These are phyloP conservation scores for Tripterygium wilfordii DNA, from an alignment of 177 flowering plant species.

Conservation along the genomic window DNA sequence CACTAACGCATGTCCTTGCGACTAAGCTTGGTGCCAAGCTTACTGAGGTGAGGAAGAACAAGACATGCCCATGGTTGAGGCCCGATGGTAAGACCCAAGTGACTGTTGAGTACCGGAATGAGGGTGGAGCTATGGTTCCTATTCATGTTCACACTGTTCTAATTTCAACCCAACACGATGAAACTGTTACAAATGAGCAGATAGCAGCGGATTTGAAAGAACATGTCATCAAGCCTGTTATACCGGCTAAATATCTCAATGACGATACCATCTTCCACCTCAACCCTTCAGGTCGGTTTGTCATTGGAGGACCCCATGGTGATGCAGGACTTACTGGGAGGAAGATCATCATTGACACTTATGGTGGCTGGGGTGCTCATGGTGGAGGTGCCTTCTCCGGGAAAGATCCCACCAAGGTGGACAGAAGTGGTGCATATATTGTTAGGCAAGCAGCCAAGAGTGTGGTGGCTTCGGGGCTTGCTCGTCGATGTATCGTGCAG, in stretches of 20 bases:
- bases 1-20: constrained; percentile 53
- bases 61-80: constrained; percentile 56
- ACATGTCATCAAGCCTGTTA: constrained; percentile 52
- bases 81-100: constrained; percentile 70
- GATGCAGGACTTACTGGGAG: constrained; percentile 68
- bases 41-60: constrained; percentile 50
- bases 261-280: constrained; percentile 62
- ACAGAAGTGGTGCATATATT: too few relatives aligned
- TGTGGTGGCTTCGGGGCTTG: constrained; percentile 55
- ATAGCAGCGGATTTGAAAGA: constrained; percentile 54
- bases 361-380: too few relatives aligned
- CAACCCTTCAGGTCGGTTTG: too few relatives aligned
- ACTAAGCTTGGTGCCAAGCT: constrained; percentile 55
- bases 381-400: too few relatives aligned
- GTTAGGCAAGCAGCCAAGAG: constrained; percentile 70
- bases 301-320: constrained; percentile 66
- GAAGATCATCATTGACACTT: too few relatives aligned
- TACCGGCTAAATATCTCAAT: constrained; percentile 51
- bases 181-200: constrained; percentile 51
- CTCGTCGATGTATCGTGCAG: constrained; percentile 55
- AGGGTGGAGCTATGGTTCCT: constrained; percentile 54
- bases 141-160: constrained; percentile 51
- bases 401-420: too few relatives aligned
- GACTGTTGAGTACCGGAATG: constrained; percentile 53
- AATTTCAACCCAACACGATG: constrained; percentile 62